Evolutionary conservation across 345 rosid genomes (phyloP).

Genomic region (Hevea brasiliensis): DNA sequence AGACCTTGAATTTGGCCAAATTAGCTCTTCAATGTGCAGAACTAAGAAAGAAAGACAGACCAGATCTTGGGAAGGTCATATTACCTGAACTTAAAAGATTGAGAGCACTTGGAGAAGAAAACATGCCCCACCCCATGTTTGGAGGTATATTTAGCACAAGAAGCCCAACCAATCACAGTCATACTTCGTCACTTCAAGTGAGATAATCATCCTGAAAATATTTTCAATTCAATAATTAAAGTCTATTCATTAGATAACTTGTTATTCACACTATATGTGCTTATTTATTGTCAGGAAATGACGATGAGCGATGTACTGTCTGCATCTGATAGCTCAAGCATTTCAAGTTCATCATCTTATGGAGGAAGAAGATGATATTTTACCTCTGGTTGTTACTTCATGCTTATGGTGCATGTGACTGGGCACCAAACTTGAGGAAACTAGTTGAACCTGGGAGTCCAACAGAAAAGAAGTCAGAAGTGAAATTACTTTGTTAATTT

Average conservation of each 20-base stretch:
- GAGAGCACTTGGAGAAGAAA: constrained; percentile 60
- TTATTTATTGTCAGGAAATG: constrained; percentile 41
- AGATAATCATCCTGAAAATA: constrained; percentile 2
- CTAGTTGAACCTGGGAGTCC: neutral
- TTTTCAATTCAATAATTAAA: neutral
- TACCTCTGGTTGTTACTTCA: neutral
- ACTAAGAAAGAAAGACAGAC: constrained; percentile 80
- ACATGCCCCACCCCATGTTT: constrained; percentile 31
- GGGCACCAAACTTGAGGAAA: neutral
- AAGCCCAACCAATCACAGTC: constrained; percentile 28
- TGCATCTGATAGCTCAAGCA: constrained; percentile 39
- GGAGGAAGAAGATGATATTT: constrained; percentile 20
- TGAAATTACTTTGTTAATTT: neutral
- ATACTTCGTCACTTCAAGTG: constrained; percentile 38
- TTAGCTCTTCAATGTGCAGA: constrained; percentile 72
- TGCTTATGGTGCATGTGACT: neutral
- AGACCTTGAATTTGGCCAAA: constrained; percentile 57
- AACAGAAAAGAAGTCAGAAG: neutral
- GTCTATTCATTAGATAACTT: neutral
- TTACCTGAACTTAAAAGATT: constrained; percentile 73
- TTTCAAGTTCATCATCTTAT: constrained; percentile 33
- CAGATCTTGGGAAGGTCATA: constrained; percentile 61
- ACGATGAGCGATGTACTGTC: constrained; percentile 34
- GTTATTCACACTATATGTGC: neutral
- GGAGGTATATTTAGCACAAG: constrained; percentile 24